Evolutionary conservation across 176 grass and related monocot genomes (phyloP).

Genomic region (Zea luxurians): DNA sequence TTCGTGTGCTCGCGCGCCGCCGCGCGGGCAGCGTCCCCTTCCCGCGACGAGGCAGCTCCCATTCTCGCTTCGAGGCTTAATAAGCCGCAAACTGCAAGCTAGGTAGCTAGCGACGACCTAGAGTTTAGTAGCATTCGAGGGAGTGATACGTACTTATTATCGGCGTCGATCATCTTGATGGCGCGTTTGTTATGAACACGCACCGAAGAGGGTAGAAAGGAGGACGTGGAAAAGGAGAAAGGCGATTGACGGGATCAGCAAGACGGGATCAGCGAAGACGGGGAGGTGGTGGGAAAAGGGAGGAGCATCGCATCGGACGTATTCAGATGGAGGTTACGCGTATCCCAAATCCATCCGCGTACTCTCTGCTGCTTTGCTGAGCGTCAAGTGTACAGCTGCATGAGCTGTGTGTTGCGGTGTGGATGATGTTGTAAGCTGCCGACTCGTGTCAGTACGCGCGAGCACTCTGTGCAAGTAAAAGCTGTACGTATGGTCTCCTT

Average conservation of each 20-base stretch:
- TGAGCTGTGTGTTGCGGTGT: background rate
- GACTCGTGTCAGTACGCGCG: background rate
- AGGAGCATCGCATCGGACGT: background rate
- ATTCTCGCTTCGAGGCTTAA: conserved; percentile 6
- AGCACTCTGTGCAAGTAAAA: background rate
- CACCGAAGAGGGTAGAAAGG: background rate
- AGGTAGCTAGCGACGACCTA: too few species aligned
- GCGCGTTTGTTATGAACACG: conserved; percentile 36
- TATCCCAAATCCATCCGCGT: conserved; percentile 19
- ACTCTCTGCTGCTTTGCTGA: background rate
- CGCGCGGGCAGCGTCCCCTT: conserved; percentile 21
- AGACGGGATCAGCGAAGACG: conserved; percentile 19
- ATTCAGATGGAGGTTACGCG: conserved; percentile 14
- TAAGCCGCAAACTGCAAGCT: background rate
- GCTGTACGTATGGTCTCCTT: too few species aligned
- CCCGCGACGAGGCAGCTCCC: conserved; percentile 42
- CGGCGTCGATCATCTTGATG: background rate
- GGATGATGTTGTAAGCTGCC: background rate
- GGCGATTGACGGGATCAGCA: conserved; percentile 20
- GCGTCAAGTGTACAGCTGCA: background rate
- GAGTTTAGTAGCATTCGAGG: background rate
- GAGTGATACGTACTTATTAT: conserved; percentile 29
- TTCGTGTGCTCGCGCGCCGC: conserved; percentile 48
- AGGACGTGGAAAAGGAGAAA: background rate
- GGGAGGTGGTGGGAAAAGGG: conserved; percentile 38